A percentile compares a stretch with the other conserved stretches of the same genome.
Conservation (phyloP, 2,329 filamentous ascomycete genomes). For the Penicillium sclerotigenum region DNA sequence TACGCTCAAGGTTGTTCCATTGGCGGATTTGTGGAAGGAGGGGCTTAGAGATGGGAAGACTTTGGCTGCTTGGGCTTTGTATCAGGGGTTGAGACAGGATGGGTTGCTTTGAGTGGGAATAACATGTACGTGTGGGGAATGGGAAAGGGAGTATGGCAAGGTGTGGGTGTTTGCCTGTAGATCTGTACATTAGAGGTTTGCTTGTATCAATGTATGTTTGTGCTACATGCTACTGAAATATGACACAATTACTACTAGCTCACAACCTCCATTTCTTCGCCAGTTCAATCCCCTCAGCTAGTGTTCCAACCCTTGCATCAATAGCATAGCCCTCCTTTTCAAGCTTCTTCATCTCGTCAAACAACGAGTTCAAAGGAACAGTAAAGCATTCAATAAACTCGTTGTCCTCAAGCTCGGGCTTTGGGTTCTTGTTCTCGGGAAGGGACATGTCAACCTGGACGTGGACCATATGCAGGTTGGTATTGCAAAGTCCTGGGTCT, state of each 20-base stretch:
- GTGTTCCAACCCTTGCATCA: conserved; percentile 71
- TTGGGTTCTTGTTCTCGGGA: conserved; percentile 65
- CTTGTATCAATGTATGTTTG: neutral
- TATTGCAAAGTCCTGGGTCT: conserved; percentile 51
- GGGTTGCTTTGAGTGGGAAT: conserved; percentile 37
- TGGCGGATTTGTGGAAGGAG: conserved; percentile 54
- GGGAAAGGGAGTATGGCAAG: neutral
- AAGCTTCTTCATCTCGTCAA: conserved; percentile 63
- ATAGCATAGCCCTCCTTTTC: conserved; percentile 72
- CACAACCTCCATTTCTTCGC: conserved; percentile 51
- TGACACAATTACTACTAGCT: neutral
- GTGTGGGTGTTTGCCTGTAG: neutral
- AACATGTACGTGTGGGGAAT: too few species aligned
- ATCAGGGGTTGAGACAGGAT: conserved; percentile 51
- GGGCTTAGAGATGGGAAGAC: conserved; percentile 56
- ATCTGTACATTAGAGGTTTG: neutral
- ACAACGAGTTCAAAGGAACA: conserved; percentile 62
- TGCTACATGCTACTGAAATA: neutral
- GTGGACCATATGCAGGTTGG: conserved; percentile 59
- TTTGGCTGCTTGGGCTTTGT: conserved; percentile 54
- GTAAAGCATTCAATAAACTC: conserved; percentile 81
- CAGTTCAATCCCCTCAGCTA: conserved; percentile 75
- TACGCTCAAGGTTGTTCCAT: conserved; percentile 53
- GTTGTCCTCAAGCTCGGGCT: conserved; percentile 70
- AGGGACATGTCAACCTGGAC: conserved; percentile 67